phyloP scores from a whole-genome alignment of 2,329 filamentous ascomycete genomes.

The Trichophyton benhamiae region DNA sequence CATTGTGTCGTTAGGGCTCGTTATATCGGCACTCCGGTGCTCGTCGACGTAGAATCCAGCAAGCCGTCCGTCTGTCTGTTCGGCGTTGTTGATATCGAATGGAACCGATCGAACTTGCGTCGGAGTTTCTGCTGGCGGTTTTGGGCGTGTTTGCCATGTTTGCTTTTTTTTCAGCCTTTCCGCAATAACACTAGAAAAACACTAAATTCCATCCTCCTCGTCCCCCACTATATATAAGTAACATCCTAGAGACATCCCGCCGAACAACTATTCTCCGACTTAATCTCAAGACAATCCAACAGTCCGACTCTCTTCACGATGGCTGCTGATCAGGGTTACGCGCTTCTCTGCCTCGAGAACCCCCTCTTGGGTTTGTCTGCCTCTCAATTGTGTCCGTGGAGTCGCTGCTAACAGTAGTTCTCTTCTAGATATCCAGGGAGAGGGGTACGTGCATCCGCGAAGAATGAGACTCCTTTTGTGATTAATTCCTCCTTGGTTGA shows the following conservation, averaged over 20 bases:
- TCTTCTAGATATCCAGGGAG: slow-evolving; percentile 70
- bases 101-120: neutral
- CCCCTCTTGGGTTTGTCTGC: slow-evolving; percentile 68
- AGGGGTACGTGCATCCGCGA: slow-evolving; percentile 40
- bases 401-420: slow-evolving; percentile 16
- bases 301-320: slow-evolving; percentile 37
- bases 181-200: neutral
- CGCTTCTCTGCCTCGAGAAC: slow-evolving; percentile 91
- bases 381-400: neutral
- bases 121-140: neutral
- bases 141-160: slow-evolving; percentile 1
- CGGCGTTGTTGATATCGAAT: neutral
- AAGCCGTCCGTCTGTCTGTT: neutral
- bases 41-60: neutral
- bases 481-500: slow-evolving; percentile 7
- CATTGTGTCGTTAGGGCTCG: slow-evolving; percentile 31
- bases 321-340: slow-evolving; percentile 65
- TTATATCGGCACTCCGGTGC: neutral
- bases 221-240: neutral
- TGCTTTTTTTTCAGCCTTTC: neutral
- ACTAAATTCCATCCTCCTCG: neutral
- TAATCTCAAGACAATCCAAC: slow-evolving; percentile 8
- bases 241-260: neutral
- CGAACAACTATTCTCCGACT: slow-evolving; percentile 4
- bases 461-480: neutral